Percentiles rank a stretch among this genome's conserved stretches.
phyloP scores from a whole-genome alignment of 305 asterid species.

The Euphrasia arctica region DNA sequence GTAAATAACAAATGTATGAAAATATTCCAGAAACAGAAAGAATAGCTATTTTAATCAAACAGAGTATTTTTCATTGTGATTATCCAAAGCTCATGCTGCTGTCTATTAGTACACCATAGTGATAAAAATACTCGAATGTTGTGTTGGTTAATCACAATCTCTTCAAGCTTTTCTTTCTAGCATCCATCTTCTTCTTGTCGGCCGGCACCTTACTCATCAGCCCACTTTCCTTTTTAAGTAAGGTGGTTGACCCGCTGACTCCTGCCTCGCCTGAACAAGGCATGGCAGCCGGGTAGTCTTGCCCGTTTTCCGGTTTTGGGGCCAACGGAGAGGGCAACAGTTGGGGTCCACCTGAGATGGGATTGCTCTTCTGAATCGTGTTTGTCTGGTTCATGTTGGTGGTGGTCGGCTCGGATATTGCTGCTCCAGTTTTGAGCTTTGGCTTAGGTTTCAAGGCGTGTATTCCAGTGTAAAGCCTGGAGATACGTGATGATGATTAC shows the following conservation, averaged over 20 bases:
- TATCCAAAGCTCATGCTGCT: too few species aligned
- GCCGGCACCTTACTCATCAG: constrained; percentile 48
- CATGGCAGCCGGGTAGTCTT: constrained; percentile 36
- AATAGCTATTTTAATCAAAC: too few species aligned
- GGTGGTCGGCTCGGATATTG: constrained; percentile 63
- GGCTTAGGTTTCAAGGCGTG: constrained; percentile 85
- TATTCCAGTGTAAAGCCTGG: constrained; percentile 75
- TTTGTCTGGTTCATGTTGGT: constrained; percentile 56
- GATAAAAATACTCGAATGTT: too few species aligned
- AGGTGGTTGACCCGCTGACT: constrained; percentile 50
- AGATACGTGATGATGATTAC: constrained; percentile 9
- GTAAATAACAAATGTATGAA: too few species aligned
- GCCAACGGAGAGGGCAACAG: constrained; percentile 48
- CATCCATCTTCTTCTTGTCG: constrained; percentile 89
- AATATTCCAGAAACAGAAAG: too few species aligned
- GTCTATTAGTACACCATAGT: too few species aligned
- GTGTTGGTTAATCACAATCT: constrained; percentile 46
- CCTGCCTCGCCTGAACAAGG: constrained; percentile 44
- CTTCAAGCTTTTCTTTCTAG: constrained; percentile 91
- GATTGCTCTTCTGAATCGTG: constrained; percentile 49
- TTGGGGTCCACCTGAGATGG: constrained; percentile 29
- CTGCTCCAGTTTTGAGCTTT: constrained; percentile 62
- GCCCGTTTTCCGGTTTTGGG: constrained; percentile 63
- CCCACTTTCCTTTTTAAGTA: constrained; percentile 59
- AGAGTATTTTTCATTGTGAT: too few species aligned